Evolutionary conservation across 805 yeast genomes (phyloP).

Genomic region (Metschnikowia chrysomelidarum): DNA sequence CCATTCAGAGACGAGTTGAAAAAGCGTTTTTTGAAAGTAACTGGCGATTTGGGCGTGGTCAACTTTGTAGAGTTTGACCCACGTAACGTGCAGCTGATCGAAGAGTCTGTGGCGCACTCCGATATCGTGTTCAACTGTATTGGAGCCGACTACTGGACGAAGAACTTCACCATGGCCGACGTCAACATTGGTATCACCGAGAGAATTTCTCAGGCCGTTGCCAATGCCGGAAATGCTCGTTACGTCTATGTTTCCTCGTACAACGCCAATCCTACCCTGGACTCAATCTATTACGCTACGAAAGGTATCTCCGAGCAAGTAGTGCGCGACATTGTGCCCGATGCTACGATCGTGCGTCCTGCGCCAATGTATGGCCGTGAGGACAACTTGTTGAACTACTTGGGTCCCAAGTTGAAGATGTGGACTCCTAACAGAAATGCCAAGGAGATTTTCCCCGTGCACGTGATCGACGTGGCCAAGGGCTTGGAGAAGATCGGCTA

Average conservation of each 20-base stretch:
- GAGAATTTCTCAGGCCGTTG: conserved; percentile 71
- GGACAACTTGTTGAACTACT: conserved; percentile 63
- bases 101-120: conserved; percentile 73
- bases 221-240: conserved; percentile 69
- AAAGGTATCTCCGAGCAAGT: conserved; percentile 76
- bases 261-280: conserved; percentile 67
- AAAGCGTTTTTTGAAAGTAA: conserved; percentile 73
- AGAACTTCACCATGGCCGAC: conserved; percentile 80
- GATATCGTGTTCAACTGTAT: conserved; percentile 80
- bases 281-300: conserved; percentile 71
- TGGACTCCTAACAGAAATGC: conserved; percentile 65
- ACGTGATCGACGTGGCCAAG: conserved; percentile 71
- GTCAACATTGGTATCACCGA: conserved; percentile 76
- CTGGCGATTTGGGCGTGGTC: conserved; percentile 86
- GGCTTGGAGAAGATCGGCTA: conserved; percentile 77
- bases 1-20: conserved; percentile 83
- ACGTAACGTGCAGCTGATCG: conserved; percentile 71
- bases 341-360: conserved; percentile 82
- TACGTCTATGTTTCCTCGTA: conserved; percentile 76
- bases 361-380: conserved; percentile 76
- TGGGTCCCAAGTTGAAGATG: conserved; percentile 54
- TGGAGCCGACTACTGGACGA: conserved; percentile 74
- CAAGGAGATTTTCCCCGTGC: conserved; percentile 68
- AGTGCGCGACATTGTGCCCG: conserved; percentile 66
- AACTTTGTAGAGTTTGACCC: conserved; percentile 80